A percentile compares a stretch with the other conserved stretches of the same genome.
phyloP scores from a whole-genome alignment of 495 filamentous ascomycete genomes.

The Penicillium flavigenum region DNA sequence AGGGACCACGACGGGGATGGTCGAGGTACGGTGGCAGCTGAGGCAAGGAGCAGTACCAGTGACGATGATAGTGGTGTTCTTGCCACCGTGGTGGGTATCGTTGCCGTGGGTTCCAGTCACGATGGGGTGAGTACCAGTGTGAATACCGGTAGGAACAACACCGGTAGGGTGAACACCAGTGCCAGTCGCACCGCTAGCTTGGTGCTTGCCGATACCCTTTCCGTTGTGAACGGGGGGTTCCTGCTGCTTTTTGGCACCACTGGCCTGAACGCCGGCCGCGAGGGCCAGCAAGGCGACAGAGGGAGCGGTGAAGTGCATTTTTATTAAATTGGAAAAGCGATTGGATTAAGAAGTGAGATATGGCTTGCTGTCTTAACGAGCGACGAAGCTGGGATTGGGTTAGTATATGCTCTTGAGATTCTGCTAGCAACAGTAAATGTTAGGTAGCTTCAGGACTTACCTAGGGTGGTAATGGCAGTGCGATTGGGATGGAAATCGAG shows the following conservation, averaged over 20 bases:
- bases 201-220: slow-evolving; percentile 8
- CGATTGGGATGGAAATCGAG: slow-evolving; percentile 10
- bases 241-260: slow-evolving; percentile 7
- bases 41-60: slow-evolving; percentile 8
- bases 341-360: slow-evolving; percentile 19
- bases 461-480: slow-evolving; percentile 13
- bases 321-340: slow-evolving; percentile 19
- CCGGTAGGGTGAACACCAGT: slow-evolving; percentile 14
- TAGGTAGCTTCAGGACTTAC: slow-evolving; percentile 7
- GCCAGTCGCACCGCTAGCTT: not conserved
- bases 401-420: not conserved
- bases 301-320: slow-evolving; percentile 30
- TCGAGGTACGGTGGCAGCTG: slow-evolving; percentile 12
- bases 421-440: not conserved
- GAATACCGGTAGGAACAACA: slow-evolving; percentile 9
- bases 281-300: slow-evolving; percentile 27
- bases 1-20: slow-evolving; percentile 3
- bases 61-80: not conserved
- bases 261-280: slow-evolving; percentile 28
- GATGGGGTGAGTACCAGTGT: slow-evolving; percentile 21
- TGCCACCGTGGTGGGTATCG: slow-evolving; percentile 4
- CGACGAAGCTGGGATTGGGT: slow-evolving; percentile 16
- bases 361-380: slow-evolving; percentile 27
- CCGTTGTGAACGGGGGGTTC: slow-evolving; percentile 21
- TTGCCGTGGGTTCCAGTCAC: slow-evolving; percentile 13